A percentile compares a stretch with the other conserved stretches of the same genome.
These are phyloP conservation scores for Yueomyces sp. DNA, from an alignment of 805 yeast genomes.

Conservation along the genomic window DNA sequence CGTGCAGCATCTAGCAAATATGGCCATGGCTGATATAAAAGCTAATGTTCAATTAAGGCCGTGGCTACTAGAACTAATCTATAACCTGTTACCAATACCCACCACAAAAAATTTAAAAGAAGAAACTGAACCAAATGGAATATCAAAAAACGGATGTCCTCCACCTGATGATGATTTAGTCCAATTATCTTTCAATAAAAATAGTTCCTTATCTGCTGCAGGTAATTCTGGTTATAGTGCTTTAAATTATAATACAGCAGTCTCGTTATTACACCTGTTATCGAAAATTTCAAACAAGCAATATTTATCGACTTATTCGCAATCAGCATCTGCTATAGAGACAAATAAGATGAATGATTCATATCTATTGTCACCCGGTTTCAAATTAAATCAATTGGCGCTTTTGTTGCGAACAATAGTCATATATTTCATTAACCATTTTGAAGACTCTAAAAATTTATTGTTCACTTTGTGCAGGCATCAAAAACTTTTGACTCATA, in stretches of 20 bases:
- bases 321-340: neutral
- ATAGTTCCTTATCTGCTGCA: conserved; percentile 1
- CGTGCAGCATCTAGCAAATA: conserved; percentile 36
- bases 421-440: conserved; percentile 37
- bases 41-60: conserved; percentile 23
- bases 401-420: conserved; percentile 43
- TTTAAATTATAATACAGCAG: conserved; percentile 40
- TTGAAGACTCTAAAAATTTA: conserved; percentile 39
- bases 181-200: conserved; percentile 19
- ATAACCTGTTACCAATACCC: conserved; percentile 40
- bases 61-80: conserved; percentile 43
- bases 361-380: conserved; percentile 15
- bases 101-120: conserved; percentile 7
- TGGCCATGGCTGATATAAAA: conserved; percentile 28
- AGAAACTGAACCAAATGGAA: neutral
- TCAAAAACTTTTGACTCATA: conserved; percentile 21
- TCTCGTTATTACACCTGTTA: conserved; percentile 30
- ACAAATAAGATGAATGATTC: conserved; percentile 2
- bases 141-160: neutral
- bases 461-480: conserved; percentile 34
- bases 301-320: conserved; percentile 14
- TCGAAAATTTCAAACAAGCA: conserved; percentile 18
- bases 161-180: conserved; percentile 7
- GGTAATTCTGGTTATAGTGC: conserved; percentile 12
- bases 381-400: conserved; percentile 45